Percentiles rank a stretch among this genome's conserved stretches.
These are phyloP conservation scores for Ustilago shanxiensis DNA, from an alignment of 1,284 basidiomycete genomes.

Conservation along the genomic window DNA sequence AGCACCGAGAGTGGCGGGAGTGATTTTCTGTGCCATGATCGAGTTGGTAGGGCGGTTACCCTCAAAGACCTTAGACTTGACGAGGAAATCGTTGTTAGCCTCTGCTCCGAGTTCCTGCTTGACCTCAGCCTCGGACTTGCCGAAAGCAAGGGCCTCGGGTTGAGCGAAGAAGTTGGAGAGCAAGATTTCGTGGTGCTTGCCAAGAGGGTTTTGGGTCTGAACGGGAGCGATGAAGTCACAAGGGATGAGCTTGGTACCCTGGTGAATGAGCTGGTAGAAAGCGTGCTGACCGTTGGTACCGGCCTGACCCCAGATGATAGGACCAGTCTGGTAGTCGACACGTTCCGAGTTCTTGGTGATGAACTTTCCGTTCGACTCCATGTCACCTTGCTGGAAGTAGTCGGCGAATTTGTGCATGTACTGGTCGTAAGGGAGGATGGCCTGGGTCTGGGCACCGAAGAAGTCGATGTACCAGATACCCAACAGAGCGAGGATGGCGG, in stretches of 20 bases:
- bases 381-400: slow-evolving; percentile 99
- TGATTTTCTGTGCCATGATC: slow-evolving; percentile 92
- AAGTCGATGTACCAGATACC: slow-evolving; percentile 99
- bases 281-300: slow-evolving; percentile 99
- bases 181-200: slow-evolving; percentile 92
- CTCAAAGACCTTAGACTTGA: slow-evolving; percentile 98
- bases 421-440: slow-evolving; percentile 95
- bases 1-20: slow-evolving; percentile 88
- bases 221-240: slow-evolving; percentile 94
- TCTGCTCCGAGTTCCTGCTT: slow-evolving; percentile 82
- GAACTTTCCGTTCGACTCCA: slow-evolving; percentile 99
- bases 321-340: slow-evolving; percentile 96
- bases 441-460: slow-evolving; percentile 94
- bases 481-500: slow-evolving; percentile 88
- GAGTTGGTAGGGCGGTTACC: slow-evolving; percentile 98
- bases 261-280: slow-evolving; percentile 98
- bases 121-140: slow-evolving; percentile 93
- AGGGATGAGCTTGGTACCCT: slow-evolving; percentile 79
- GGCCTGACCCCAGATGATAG: slow-evolving; percentile 98
- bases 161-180: slow-evolving; percentile 99
- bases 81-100: slow-evolving; percentile 80
- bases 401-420: slow-evolving; percentile 99
- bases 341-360: slow-evolving; percentile 92
- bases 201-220: slow-evolving; percentile 90
- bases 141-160: slow-evolving; percentile 90